phyloP scores from a whole-genome alignment of 2,329 filamentous ascomycete species.

The Sclerotinia nivalis region DNA sequence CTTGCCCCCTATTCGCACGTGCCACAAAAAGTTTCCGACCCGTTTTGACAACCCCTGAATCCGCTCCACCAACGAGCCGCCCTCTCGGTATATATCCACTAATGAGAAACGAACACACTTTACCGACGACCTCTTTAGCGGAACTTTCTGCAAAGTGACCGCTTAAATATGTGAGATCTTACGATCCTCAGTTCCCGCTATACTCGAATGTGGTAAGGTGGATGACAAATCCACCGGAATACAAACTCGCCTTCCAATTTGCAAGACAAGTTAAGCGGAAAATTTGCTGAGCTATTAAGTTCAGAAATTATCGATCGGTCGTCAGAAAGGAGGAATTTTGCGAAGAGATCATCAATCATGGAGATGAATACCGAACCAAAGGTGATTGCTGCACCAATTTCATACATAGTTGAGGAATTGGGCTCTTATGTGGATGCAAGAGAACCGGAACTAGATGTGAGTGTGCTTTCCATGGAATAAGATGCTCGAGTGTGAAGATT shows the following conservation, averaged over 20 bases:
- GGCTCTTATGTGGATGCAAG: constrained; percentile 14
- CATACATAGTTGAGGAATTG: not conserved
- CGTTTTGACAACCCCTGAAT: not conserved
- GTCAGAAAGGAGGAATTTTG: not conserved
- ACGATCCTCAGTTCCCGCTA: not conserved
- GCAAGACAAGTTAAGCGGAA: not conserved
- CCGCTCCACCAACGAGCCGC: not conserved
- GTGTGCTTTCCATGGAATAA: not conserved
- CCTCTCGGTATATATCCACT: constrained; percentile 5
- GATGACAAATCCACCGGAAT: not conserved
- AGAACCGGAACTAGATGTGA: constrained; percentile 6
- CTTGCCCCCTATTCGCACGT: not conserved
- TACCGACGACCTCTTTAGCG: not conserved
- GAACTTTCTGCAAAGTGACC: not conserved
- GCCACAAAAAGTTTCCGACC: not conserved
- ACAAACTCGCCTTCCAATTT: not conserved
- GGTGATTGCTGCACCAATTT: not conserved
- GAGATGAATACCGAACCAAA: not conserved
- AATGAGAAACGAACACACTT: constrained; percentile 4
- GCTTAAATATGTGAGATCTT: not conserved
- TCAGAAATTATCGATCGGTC: not conserved
- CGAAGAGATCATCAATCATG: not conserved
- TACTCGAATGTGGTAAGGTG: not conserved
- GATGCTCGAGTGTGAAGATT: not conserved
- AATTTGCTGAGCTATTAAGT: not conserved